Conservation (phyloP, 352 stramenopile genomes). For the Globisporangium okanoganense region DNA sequence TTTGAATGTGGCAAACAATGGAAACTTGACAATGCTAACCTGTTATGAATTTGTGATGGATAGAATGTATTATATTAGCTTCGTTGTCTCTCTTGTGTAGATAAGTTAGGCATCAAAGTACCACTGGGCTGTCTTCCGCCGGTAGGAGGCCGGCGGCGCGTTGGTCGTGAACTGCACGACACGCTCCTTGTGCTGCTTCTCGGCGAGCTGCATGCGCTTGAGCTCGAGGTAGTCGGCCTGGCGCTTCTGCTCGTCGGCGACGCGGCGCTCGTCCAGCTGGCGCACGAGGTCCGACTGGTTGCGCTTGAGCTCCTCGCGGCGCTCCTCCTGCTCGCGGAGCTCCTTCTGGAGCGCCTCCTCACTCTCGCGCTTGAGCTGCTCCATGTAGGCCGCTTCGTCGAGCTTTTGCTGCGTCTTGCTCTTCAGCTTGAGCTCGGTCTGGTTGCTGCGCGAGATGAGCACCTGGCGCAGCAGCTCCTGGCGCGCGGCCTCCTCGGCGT, state of each 20-base stretch:
- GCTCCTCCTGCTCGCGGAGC: conserved; percentile 68
- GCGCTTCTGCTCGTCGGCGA: conserved; percentile 53
- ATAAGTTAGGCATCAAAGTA: conserved; percentile 68
- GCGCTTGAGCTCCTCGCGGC: conserved; percentile 55
- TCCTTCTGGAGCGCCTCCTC: conserved; percentile 80
- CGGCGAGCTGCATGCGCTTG: conserved; percentile 69
- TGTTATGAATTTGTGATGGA: conserved; percentile 4
- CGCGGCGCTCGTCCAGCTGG: conserved; percentile 47
- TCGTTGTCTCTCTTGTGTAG: background rate
- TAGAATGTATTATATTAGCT: conserved; percentile 1
- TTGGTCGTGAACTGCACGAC: conserved; percentile 50
- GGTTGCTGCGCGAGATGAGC: conserved; percentile 47
- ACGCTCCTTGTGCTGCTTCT: conserved; percentile 76
- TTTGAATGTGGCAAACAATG: too few species aligned
- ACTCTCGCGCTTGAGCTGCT: conserved; percentile 53
- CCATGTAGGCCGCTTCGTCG: conserved; percentile 60
- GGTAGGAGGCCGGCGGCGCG: conserved; percentile 48
- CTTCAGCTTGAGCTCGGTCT: conserved; percentile 47
- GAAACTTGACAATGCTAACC: background rate
- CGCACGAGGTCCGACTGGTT: conserved; percentile 60
- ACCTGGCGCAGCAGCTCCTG: conserved; percentile 72
- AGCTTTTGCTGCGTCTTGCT: conserved; percentile 32
- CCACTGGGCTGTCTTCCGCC: conserved; percentile 75
- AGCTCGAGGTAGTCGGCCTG: conserved; percentile 71
- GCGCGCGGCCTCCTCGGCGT: conserved; percentile 62